These are phyloP conservation scores for Pontederia paniculata DNA, from an alignment of 176 grass and related monocot genomes.

Conservation along the genomic window DNA sequence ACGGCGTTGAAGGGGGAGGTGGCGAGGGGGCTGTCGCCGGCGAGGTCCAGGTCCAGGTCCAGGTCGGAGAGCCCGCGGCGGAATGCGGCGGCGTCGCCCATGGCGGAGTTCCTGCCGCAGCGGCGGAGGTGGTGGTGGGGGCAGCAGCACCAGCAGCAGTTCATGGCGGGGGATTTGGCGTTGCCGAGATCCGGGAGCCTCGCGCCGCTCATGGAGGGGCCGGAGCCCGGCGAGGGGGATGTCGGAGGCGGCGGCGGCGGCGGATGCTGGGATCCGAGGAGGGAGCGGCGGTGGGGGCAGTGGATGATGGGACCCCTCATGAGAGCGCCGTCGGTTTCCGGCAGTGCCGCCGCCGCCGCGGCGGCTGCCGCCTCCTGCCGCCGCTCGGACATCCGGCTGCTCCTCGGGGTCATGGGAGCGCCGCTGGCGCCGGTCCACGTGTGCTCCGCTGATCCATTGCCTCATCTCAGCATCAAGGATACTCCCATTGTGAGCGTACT, in stretches of 20 bases:
- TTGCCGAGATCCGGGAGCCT: neutral
- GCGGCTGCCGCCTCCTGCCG: neutral
- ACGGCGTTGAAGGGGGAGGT: neutral
- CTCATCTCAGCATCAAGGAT: constrained; percentile 13
- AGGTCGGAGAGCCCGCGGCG: constrained; percentile 3
- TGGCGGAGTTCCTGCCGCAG: neutral
- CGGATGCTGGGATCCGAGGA: neutral
- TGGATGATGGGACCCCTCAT: neutral
- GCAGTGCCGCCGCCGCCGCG: neutral
- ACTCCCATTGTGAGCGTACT: constrained; percentile 4
- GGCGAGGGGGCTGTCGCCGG: neutral
- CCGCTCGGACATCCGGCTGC: neutral
- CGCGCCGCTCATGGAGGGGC: neutral
- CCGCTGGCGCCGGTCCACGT: constrained; percentile 5
- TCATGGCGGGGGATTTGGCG: neutral
- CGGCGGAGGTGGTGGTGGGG: neutral
- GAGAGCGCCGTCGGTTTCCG: neutral
- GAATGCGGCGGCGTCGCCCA: neutral
- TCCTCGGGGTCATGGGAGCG: constrained; percentile 8
- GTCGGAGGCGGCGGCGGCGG: neutral
- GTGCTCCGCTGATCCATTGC: constrained; percentile 4
- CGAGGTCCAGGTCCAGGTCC: neutral
- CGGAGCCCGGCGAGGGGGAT: neutral
- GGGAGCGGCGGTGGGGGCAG: constrained; percentile 7
- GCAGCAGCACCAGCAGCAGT: neutral